phyloP scores from a whole-genome alignment of 305 asterid species.

The Solanum aculeatissimum region DNA sequence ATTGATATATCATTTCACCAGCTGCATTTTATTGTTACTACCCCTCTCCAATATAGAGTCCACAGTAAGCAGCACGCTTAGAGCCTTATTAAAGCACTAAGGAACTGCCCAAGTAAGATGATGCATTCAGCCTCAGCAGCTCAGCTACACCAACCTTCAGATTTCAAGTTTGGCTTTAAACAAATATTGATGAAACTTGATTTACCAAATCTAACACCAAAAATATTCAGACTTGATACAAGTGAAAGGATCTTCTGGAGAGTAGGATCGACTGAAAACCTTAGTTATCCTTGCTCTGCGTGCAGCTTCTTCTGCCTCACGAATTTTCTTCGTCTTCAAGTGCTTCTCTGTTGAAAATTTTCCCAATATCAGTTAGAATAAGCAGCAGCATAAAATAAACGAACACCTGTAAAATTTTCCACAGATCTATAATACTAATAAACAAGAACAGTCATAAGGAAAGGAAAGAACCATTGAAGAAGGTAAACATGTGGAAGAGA shows the following conservation, averaged over 20 bases:
- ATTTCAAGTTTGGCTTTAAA: neutral
- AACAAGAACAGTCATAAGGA: neutral
- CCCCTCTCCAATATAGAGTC: neutral
- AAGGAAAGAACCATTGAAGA: neutral
- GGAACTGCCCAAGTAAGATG: neutral
- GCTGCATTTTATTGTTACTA: neutral
- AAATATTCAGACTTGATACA: neutral
- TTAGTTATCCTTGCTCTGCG: slow-evolving; percentile 78
- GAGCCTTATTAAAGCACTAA: neutral
- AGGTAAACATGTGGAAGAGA: neutral
- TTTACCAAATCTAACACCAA: neutral
- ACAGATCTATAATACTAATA: neutral
- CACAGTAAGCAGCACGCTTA: neutral
- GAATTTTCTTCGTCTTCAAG: slow-evolving; percentile 72
- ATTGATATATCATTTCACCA: neutral
- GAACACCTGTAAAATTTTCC: neutral
- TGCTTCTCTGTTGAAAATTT: slow-evolving; percentile 42
- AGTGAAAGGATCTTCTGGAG: neutral
- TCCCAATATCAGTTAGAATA: neutral
- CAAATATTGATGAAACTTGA: neutral
- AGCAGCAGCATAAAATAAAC: neutral
- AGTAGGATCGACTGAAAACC: slow-evolving; percentile 32
- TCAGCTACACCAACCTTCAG: neutral
- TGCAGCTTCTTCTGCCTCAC: slow-evolving; percentile 89
- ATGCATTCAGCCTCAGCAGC: neutral